Conservation (phyloP, 225 moss, liverwort and hornwort genomes). For the Thuidium tamariscinum region DNA sequence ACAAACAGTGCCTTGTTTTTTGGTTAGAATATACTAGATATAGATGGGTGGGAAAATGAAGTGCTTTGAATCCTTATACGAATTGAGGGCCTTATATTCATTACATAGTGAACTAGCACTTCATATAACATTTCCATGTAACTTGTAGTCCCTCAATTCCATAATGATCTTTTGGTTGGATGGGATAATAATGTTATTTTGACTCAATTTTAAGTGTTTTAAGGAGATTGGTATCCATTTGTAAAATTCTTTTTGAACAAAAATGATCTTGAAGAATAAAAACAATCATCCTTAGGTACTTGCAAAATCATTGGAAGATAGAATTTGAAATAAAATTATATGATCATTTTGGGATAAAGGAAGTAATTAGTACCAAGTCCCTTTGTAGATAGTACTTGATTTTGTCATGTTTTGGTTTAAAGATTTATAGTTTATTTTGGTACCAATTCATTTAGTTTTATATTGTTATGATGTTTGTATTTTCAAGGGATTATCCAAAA, state of each 20-base stretch:
- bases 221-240: not conserved
- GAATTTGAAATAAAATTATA: too few relatives aligned
- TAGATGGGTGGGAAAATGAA: not conserved
- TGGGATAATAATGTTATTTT: too few relatives aligned
- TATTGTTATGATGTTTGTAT: not conserved
- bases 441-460: not conserved
- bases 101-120: not conserved
- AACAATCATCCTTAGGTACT: not conserved
- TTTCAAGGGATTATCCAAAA: not conserved
- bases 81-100: not conserved
- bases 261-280: too few relatives aligned
- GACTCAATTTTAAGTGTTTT: not conserved
- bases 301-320: too few relatives aligned
- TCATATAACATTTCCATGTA: not conserved
- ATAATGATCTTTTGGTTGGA: not conserved
- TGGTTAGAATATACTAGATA: not conserved
- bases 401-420: not conserved
- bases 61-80: not conserved
- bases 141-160: not conserved
- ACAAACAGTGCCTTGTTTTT: not conserved
- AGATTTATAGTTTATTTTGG: not conserved
- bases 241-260: not conserved
- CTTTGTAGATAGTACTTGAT: not conserved
- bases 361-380: not conserved
- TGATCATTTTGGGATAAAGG: too few relatives aligned